These are phyloP conservation scores for Cyberlindnera subsufficiens DNA, from an alignment of 805 yeast genomes.

Conservation along the genomic window DNA sequence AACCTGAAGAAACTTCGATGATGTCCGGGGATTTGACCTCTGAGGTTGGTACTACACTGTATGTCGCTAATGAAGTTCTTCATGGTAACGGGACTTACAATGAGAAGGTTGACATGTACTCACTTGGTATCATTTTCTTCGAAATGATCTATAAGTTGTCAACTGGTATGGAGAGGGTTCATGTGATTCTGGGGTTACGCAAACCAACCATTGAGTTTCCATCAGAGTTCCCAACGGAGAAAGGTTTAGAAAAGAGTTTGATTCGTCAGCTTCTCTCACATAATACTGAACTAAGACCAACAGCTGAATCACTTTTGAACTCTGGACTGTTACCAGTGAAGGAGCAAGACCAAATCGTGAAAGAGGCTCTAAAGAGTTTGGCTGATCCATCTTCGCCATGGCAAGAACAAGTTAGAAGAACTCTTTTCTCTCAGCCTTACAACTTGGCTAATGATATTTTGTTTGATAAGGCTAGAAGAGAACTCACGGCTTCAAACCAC, in stretches of 20 bases:
- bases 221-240: constrained; percentile 47
- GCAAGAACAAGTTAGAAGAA: constrained; percentile 87
- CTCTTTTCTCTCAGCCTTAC: constrained; percentile 80
- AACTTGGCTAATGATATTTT: constrained; percentile 79
- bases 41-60: constrained; percentile 89
- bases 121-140: constrained; percentile 89
- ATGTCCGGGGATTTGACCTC: constrained; percentile 74
- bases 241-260: constrained; percentile 58
- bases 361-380: constrained; percentile 78
- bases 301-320: constrained; percentile 66
- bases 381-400: constrained; percentile 91
- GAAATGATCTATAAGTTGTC: constrained; percentile 83
- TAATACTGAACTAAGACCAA: constrained; percentile 71
- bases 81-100: constrained; percentile 72
- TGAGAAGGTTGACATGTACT: constrained; percentile 93
- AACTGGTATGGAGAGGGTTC: constrained; percentile 94
- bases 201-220: constrained; percentile 63
- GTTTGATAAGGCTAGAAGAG: constrained; percentile 48
- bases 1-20: constrained; percentile 18
- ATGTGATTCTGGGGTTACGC: constrained; percentile 62
- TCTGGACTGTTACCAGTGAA: constrained; percentile 85
- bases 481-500: constrained; percentile 37
- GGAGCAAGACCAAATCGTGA: constrained; percentile 83
- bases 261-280: constrained; percentile 68
- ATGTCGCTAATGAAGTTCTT: constrained; percentile 86